Base-by-base conservation (phyloP, 371 early-diverging fungal genomes). In the Smittium culicis region DNA sequence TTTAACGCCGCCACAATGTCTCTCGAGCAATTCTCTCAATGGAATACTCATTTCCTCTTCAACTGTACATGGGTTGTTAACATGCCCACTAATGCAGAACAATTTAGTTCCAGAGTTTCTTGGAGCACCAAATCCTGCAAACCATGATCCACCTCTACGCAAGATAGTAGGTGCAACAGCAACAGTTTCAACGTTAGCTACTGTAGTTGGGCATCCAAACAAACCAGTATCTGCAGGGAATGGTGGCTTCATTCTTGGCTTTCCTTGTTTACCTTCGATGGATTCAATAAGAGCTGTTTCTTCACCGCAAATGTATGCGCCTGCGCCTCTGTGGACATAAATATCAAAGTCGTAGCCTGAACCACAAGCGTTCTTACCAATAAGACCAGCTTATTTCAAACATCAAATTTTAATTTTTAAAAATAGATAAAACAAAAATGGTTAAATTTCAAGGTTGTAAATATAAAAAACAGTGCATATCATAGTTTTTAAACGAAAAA, bases 11-110 rank as follows among this genome's bases (percentile, higher is more conserved):
- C 98, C 98, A 75, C 90, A 89, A 81, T 97, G 98, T 76, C 88
- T 88, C 73, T 97, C 98, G 66, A 97, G 88, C 73, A 97, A 79
- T 71, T 95, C 98, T 66, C 81, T 81, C 68, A 97, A 81, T 17
- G 98, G 93, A 74, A 97, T 95, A 61, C 89, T 89, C 98, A 97
- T 97, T 73, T 93, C 94, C 78, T 96, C 98, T 79, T 97, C 98
- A 66, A 97, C 94, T 28, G 94, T 93, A 77, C 93, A 92, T 3
- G 96, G 98, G 73, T 88, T 85, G 84, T 97, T 96, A 73, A 97
- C 96, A 73, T 94, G 94, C 67, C 98, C 98, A 65, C 92, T 92
- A 64, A 97, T 91, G 79, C 94, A 94, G 82, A 90, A 97, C 25
- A 97, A 83, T 82, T 97, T 97, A 65, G 98, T 97, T 61, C 98